Evolutionary conservation across 1,139 yeast genomes (phyloP).

Genomic region (Blastobotrys buckinghamii): DNA sequence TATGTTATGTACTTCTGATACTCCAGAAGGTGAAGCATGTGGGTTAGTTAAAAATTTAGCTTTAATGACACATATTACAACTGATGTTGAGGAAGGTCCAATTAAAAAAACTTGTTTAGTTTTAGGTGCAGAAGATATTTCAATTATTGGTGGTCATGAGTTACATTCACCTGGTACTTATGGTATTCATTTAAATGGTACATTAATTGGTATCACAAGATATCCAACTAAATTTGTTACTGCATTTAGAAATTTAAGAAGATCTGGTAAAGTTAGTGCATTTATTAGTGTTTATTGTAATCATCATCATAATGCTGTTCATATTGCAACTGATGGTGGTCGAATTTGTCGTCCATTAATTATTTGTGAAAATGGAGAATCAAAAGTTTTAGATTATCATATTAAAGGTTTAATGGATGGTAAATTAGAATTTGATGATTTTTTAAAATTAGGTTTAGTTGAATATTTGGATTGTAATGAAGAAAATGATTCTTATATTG

Average conservation of each 20-base stretch:
- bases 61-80: slow-evolving; percentile 96
- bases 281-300: slow-evolving; percentile 89
- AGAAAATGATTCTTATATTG: slow-evolving; percentile 92
- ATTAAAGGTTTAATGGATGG: slow-evolving; percentile 55
- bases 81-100: slow-evolving; percentile 96
- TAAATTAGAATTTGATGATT: slow-evolving; percentile 81
- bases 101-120: slow-evolving; percentile 67
- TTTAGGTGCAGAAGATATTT: slow-evolving; percentile 85
- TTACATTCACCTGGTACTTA: slow-evolving; percentile 70
- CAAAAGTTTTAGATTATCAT: slow-evolving; percentile 71
- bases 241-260: slow-evolving; percentile 71
- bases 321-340: slow-evolving; percentile 98
- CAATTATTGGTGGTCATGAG: slow-evolving; percentile 76
- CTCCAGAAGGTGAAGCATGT: slow-evolving; percentile 99
- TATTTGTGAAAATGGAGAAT: slow-evolving; percentile 65
- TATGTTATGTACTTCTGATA: slow-evolving; percentile 97
- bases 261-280: slow-evolving; percentile 81
- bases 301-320: slow-evolving; percentile 85
- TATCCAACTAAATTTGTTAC: slow-evolving; percentile 77
- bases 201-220: slow-evolving; percentile 82
- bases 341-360: slow-evolving; percentile 96
- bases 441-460: slow-evolving; percentile 76
- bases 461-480: slow-evolving; percentile 97
- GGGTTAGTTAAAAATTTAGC: slow-evolving; percentile 96
- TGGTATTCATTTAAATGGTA: slow-evolving; percentile 90